Evolutionary conservation across 805 yeast genomes (phyloP).

Genomic region (Nakazawaea ambrosiae): DNA sequence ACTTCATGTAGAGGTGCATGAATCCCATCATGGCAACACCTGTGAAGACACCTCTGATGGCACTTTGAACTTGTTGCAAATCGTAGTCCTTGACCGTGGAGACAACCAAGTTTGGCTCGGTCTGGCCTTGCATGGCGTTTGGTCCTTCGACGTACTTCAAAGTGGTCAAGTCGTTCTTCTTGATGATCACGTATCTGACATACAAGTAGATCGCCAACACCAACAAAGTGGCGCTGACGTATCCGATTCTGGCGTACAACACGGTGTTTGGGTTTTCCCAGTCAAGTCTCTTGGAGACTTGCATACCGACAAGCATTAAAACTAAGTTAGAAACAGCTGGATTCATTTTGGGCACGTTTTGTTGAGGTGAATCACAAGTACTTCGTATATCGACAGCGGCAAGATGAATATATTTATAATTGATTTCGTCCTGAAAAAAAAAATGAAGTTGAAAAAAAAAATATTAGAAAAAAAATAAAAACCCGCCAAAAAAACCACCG

Average conservation of each 20-base stretch:
- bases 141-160: conserved; percentile 87
- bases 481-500: no score
- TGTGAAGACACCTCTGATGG: conserved; percentile 79
- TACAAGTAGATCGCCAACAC: conserved; percentile 62
- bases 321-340: conserved; percentile 83
- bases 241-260: conserved; percentile 68
- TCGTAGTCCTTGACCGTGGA: conserved; percentile 96
- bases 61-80: conserved; percentile 71
- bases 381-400: no score
- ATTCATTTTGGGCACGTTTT: conserved; percentile 62
- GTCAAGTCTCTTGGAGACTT: conserved; percentile 81
- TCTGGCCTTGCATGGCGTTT: conserved; percentile 67
- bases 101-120: conserved; percentile 68
- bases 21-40: conserved; percentile 95
- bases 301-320: conserved; percentile 95
- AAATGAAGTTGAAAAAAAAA: no score
- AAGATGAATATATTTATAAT: no score
- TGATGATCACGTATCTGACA: conserved; percentile 51
- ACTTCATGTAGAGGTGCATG: conserved; percentile 97
- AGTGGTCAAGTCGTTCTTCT: conserved; percentile 86
- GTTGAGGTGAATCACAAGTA: no score
- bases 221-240: conserved; percentile 56
- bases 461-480: no score
- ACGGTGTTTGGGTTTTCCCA: conserved; percentile 76
- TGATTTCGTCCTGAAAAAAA: no score